Evolutionary conservation across 768 basidiomycete genomes (phyloP).

Genomic region (Scleroderma citrinum): DNA sequence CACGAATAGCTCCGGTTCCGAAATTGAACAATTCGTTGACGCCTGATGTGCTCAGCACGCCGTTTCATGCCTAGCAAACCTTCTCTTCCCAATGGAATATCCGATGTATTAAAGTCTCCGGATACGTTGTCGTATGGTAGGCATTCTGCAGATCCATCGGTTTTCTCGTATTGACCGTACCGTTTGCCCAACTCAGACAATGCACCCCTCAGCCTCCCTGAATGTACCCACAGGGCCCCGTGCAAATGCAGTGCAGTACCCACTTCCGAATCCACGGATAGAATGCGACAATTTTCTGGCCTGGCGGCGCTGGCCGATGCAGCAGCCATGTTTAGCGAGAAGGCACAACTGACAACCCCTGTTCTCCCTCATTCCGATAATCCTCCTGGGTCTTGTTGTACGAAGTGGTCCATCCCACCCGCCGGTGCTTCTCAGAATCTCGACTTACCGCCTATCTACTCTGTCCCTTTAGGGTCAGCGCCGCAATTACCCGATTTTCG

Average conservation of each 20-base stretch:
- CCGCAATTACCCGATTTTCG: conserved; percentile 40
- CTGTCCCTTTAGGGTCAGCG: conserved; percentile 15
- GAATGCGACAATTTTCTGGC: conserved; percentile 12
- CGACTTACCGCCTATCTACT: conserved; percentile 46
- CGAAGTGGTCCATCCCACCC: background rate
- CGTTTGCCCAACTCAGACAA: conserved; percentile 38
- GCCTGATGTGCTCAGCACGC: conserved; percentile 37
- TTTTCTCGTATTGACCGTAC: conserved; percentile 3
- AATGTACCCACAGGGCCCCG: conserved; percentile 48
- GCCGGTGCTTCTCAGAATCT: conserved; percentile 21
- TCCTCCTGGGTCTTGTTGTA: conserved; percentile 17
- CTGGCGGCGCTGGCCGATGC: conserved; percentile 34
- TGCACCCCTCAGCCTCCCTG: conserved; percentile 58
- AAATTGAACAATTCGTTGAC: conserved; percentile 12
- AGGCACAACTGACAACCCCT: conserved; percentile 3
- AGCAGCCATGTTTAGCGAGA: conserved; percentile 21
- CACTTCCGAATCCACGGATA: conserved; percentile 3
- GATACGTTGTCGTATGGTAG: conserved; percentile 40
- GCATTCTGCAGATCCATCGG: background rate
- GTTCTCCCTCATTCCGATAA: conserved; percentile 4
- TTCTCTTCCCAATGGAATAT: conserved; percentile 68
- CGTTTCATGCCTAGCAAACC: conserved; percentile 69
- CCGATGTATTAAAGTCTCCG: conserved; percentile 40
- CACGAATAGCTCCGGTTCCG: background rate
- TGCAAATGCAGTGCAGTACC: conserved; percentile 40